Conservation (phyloP, 345 rosid species). For the Eucalyptus sp. region DNA sequence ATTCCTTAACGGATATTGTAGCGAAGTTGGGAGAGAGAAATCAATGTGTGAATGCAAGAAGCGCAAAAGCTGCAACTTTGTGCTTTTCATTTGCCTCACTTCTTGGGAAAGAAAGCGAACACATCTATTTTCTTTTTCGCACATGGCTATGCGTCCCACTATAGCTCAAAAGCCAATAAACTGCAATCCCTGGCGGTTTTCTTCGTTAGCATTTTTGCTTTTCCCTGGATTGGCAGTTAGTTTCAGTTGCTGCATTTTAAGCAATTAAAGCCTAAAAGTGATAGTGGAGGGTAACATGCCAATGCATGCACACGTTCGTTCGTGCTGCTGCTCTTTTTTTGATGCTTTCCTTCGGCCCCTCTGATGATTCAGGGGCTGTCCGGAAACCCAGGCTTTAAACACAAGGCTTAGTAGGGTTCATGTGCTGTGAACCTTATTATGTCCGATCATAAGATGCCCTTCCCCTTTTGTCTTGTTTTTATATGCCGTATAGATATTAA, state of each 20-base stretch:
- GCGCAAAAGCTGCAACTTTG: background rate
- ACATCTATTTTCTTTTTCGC: background rate
- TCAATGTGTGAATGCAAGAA: background rate
- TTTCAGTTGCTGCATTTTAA: background rate
- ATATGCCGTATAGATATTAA: background rate
- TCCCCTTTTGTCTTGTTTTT: background rate
- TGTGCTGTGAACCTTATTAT: background rate
- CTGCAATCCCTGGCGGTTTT: background rate
- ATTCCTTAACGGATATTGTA: background rate
- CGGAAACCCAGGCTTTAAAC: background rate
- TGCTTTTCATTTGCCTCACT: background rate
- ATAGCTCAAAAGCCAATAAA: background rate
- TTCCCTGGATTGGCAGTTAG: conserved; percentile 19
- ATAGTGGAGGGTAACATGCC: conserved; percentile 41
- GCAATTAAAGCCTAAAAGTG: background rate
- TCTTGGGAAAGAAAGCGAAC: background rate
- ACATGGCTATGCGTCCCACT: background rate
- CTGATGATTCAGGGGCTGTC: background rate
- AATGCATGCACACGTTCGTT: background rate
- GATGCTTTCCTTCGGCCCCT: background rate
- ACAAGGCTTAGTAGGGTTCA: background rate
- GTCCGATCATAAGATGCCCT: background rate
- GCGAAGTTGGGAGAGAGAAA: background rate
- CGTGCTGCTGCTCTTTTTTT: background rate
- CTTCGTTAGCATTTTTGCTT: background rate